Evolutionary conservation across 257 asterid genomes (phyloP).

Genomic region (Apocynum venetum): DNA sequence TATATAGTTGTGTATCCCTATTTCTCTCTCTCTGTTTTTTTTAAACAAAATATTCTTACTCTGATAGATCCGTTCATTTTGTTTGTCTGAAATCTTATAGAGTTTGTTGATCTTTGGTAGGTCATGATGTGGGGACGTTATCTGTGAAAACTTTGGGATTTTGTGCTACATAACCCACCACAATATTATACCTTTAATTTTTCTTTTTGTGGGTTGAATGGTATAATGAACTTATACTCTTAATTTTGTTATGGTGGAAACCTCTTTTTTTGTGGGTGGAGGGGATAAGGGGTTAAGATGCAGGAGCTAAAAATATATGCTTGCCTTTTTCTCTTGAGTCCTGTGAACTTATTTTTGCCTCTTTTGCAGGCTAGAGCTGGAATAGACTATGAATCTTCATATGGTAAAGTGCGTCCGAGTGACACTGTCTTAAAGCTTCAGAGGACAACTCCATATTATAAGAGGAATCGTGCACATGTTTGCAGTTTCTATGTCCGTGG

Average conservation of each 20-base stretch:
- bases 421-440: conserved; percentile 95
- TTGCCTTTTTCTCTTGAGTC: neutral
- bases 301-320: neutral
- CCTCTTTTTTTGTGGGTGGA: neutral
- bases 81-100: too few relatives aligned
- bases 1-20: too few relatives aligned
- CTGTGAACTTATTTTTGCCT: conserved; percentile 6
- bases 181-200: neutral
- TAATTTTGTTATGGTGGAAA: neutral
- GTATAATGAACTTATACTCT: neutral
- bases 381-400: conserved; percentile 92
- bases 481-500: conserved; percentile 97
- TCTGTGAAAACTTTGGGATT: neutral
- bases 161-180: neutral
- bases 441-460: conserved; percentile 91
- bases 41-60: too few relatives aligned
- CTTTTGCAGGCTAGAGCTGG: conserved; percentile 91
- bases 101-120: neutral
- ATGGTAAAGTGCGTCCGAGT: conserved; percentile 79
- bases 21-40: too few relatives aligned
- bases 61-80: too few relatives aligned
- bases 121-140: neutral
- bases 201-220: neutral
- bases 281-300: neutral
- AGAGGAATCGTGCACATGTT: conserved; percentile 93